phyloP scores from a whole-genome alignment of 2,329 filamentous ascomycete species.

The Colletotrichum lini region DNA sequence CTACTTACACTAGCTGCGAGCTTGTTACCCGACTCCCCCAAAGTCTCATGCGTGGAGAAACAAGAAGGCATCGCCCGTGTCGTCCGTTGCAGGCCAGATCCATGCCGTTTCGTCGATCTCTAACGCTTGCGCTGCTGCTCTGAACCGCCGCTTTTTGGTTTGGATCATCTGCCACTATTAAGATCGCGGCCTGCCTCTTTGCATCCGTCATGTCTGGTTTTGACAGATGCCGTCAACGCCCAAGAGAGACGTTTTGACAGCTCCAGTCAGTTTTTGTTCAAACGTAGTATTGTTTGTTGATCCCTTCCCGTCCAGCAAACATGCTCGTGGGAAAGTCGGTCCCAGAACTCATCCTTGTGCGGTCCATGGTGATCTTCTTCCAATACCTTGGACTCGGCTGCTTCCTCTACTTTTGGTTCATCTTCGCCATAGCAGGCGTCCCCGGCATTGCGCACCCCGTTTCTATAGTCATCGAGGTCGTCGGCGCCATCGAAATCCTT shows the following conservation, averaged over 20 bases:
- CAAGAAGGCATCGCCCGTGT: slow-evolving; percentile 17
- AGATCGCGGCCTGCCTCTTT: slow-evolving; percentile 8
- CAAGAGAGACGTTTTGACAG: background rate
- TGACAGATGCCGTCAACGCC: background rate
- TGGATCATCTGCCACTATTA: slow-evolving; percentile 1
- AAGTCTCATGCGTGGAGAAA: slow-evolving; percentile 23
- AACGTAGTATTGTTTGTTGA: background rate
- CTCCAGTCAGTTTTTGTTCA: background rate
- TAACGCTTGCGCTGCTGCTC: slow-evolving; percentile 3
- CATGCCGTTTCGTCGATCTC: slow-evolving; percentile 39
- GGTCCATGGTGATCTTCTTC: slow-evolving; percentile 33
- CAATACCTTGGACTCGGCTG: slow-evolving; percentile 41
- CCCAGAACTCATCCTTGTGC: slow-evolving; percentile 38
- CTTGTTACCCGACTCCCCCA: background rate
- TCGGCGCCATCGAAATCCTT: slow-evolving; percentile 54
- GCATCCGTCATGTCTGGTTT: background rate
- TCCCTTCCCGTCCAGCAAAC: background rate
- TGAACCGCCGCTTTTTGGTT: background rate
- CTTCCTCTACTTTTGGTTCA: slow-evolving; percentile 44
- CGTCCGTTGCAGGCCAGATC: slow-evolving; percentile 3
- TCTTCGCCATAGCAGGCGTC: slow-evolving; percentile 43
- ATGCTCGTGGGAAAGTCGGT: slow-evolving; percentile 40
- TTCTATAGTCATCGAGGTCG: slow-evolving; percentile 44
- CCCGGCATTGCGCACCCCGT: slow-evolving; percentile 45
- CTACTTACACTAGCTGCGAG: background rate